Evolutionary conservation across 2,329 filamentous ascomycete species (phyloP).

Genomic region (Rosellinia necatrix): DNA sequence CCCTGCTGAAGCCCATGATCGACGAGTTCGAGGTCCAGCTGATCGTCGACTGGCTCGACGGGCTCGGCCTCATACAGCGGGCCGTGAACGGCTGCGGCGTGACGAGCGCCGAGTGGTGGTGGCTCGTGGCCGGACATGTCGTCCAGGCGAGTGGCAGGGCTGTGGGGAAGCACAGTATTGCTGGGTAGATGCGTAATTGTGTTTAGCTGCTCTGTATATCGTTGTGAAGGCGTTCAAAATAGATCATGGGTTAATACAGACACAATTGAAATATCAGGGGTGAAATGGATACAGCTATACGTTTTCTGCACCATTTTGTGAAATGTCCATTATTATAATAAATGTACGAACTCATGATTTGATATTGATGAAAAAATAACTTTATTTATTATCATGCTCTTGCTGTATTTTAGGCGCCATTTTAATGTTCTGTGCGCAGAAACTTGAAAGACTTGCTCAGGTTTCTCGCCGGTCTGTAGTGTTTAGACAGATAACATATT

Average conservation of each 20-base stretch:
- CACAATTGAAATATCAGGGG: neutral
- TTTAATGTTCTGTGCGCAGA: too few species aligned
- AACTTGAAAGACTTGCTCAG: too few species aligned
- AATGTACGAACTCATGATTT: too few species aligned
- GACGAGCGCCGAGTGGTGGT: constrained; percentile 69
- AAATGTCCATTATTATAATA: too few species aligned
- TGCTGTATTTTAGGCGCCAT: too few species aligned
- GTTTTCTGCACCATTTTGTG: neutral
- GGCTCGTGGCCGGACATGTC: constrained; percentile 58
- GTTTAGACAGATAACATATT: too few species aligned
- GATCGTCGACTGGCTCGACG: constrained; percentile 62
- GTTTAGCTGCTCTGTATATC: neutral
- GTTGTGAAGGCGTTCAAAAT: neutral
- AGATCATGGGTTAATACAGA: neutral
- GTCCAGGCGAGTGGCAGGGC: constrained; percentile 27
- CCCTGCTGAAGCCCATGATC: constrained; percentile 60
- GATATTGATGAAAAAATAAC: too few species aligned
- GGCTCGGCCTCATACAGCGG: constrained; percentile 55
- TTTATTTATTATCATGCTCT: too few species aligned
- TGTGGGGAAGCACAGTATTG: neutral
- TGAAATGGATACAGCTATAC: neutral
- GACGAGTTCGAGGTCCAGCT: constrained; percentile 67
- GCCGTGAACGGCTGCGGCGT: constrained; percentile 48
- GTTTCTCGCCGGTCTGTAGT: too few species aligned
- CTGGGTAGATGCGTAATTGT: neutral